A percentile compares a stretch with the other conserved stretches of the same genome.
These are phyloP conservation scores for Ensete glaucum DNA, from an alignment of 176 grass and related monocot species.

Conservation along the genomic window DNA sequence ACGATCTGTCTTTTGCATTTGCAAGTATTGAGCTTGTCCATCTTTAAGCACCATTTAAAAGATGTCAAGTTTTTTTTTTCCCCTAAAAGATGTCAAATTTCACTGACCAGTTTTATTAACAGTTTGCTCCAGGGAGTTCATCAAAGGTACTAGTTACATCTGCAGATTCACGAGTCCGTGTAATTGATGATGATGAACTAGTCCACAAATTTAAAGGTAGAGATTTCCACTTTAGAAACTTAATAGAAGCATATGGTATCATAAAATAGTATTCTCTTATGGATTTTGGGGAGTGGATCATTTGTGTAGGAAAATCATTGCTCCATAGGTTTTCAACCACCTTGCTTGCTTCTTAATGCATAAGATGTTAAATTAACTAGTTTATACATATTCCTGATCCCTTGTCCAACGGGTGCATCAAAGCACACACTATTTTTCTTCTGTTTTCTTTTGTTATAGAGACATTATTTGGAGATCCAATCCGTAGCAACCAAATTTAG, in stretches of 20 bases:
- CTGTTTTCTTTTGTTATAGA: background rate
- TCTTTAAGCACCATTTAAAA: background rate
- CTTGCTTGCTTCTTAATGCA: too few relatives aligned
- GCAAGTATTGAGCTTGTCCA: slow-evolving; percentile 13
- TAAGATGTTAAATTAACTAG: too few relatives aligned
- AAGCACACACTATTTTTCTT: too few relatives aligned
- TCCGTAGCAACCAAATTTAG: too few relatives aligned
- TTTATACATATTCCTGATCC: too few relatives aligned
- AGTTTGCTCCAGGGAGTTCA: slow-evolving; percentile 86
- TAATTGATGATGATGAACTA: slow-evolving; percentile 58
- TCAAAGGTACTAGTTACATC: slow-evolving; percentile 87
- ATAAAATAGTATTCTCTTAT: background rate
- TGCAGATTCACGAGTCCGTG: slow-evolving; percentile 86
- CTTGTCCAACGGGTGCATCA: too few relatives aligned
- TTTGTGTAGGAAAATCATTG: too few relatives aligned
- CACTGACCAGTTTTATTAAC: slow-evolving; percentile 33
- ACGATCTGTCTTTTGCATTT: background rate
- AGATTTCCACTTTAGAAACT: background rate
- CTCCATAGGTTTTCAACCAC: too few relatives aligned
- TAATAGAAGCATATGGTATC: background rate
- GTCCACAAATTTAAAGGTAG: slow-evolving; percentile 93
- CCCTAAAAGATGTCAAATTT: background rate
- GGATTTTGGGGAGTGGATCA: too few relatives aligned
- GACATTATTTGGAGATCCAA: too few relatives aligned
- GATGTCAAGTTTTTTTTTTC: background rate